phyloP scores from a whole-genome alignment of 495 filamentous ascomycete genomes.

The Aspergillus carlsbadensis region DNA sequence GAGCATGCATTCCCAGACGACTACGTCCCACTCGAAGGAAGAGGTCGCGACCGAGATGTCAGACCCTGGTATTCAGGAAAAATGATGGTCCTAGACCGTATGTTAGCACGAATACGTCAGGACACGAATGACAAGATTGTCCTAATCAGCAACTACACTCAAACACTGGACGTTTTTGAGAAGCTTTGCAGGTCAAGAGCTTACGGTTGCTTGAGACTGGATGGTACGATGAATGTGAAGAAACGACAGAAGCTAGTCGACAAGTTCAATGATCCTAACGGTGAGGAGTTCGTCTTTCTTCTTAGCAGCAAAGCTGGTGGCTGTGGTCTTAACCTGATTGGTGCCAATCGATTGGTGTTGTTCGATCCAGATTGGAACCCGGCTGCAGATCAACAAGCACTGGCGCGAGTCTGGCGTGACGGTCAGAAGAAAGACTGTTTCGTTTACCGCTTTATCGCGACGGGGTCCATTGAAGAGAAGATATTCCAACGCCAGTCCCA shows the following conservation, averaged over 20 bases:
- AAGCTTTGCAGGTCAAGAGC: constrained; percentile 79
- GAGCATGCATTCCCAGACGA: constrained; percentile 83
- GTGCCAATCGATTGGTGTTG: constrained; percentile 92
- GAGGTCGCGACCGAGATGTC: constrained; percentile 87
- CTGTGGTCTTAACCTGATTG: constrained; percentile 95
- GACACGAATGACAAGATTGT: constrained; percentile 99
- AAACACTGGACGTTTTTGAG: constrained; percentile 94
- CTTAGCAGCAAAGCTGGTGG: constrained; percentile 96
- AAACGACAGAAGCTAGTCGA: constrained; percentile 97
- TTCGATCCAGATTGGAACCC: constrained; percentile 99
- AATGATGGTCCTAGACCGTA: constrained; percentile 96
- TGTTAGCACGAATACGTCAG: constrained; percentile 93
- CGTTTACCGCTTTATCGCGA: constrained; percentile 97
- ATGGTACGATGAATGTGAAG: constrained; percentile 95
- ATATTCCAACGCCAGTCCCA: constrained; percentile 99
- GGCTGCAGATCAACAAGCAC: constrained; percentile 94
- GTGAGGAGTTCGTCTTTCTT: constrained; percentile 89
- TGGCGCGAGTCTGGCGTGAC: constrained; percentile 97
- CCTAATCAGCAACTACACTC: constrained; percentile 96
- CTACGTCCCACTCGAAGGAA: constrained; percentile 80
- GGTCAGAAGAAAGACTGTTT: constrained; percentile 99
- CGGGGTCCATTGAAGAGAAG: constrained; percentile 98
- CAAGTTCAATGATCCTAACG: constrained; percentile 95
- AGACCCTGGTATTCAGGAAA: constrained; percentile 98
- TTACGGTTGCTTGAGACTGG: constrained; percentile 86